Conservation (phyloP, 176 grass and related monocot genomes). For the Panicum miliaceum region DNA sequence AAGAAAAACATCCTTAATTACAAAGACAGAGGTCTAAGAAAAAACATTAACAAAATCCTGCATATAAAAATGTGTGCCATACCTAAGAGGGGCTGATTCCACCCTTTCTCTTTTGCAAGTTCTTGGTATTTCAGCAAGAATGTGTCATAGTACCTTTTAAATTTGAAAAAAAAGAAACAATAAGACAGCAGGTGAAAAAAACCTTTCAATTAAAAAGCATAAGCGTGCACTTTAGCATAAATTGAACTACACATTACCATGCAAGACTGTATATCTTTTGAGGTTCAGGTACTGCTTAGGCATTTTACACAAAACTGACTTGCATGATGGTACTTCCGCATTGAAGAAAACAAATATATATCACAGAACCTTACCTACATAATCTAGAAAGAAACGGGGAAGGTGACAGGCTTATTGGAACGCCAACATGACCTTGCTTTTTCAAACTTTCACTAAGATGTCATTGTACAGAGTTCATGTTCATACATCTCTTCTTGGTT, state of each 20-base stretch:
- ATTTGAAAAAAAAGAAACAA: slow-evolving; percentile 20
- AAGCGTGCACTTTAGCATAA: neutral
- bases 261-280: neutral
- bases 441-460: neutral
- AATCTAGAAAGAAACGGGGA: slow-evolving; percentile 8
- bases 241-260: neutral
- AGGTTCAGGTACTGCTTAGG: neutral
- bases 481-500: neutral
- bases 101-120: slow-evolving; percentile 74
- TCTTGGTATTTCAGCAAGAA: slow-evolving; percentile 86
- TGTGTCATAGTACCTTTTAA: slow-evolving; percentile 85
- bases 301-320: neutral
- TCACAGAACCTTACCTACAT: neutral
- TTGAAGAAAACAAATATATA: slow-evolving; percentile 24
- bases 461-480: slow-evolving; percentile 23
- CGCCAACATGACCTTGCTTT: neutral
- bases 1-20: neutral
- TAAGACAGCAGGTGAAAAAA: neutral
- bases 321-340: neutral
- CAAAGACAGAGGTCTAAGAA: neutral
- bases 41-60: neutral
- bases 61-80: slow-evolving; percentile 36
- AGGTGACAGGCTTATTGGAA: neutral
- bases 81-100: slow-evolving; percentile 88
- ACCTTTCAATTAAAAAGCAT: neutral